phyloP scores from a whole-genome alignment of 331 rosid species.

The Cydonia oblonga region DNA sequence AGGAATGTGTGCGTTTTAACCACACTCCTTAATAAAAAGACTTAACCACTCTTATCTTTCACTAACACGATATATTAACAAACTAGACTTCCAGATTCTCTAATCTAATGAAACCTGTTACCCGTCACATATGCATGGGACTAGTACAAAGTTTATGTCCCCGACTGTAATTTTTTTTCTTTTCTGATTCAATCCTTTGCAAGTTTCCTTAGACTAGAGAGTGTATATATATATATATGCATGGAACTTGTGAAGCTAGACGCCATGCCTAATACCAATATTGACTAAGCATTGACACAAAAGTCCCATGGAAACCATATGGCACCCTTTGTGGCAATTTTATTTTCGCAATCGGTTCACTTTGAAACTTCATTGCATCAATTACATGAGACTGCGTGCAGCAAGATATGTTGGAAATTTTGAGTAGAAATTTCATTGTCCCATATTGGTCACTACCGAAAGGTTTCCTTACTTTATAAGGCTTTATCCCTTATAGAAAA shows the following conservation, averaged over 20 bases:
- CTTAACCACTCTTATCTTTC: neutral
- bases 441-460: too few relatives aligned
- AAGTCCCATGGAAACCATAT: constrained; percentile 59
- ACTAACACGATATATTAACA: neutral
- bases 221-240: neutral
- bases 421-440: too few relatives aligned
- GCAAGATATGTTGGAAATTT: neutral
- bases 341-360: constrained; percentile 34
- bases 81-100: neutral
- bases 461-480: too few relatives aligned
- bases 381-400: constrained; percentile 37
- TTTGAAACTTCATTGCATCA: constrained; percentile 34
- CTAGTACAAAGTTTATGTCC: neutral
- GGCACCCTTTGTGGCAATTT: constrained; percentile 60
- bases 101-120: neutral
- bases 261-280: too few relatives aligned
- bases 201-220: neutral
- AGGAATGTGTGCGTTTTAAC: neutral
- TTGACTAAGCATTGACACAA: too few relatives aligned
- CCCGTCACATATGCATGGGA: neutral
- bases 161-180: neutral
- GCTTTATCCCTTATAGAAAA: too few relatives aligned
- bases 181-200: neutral
- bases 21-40: neutral
- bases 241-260: neutral